phyloP scores from a whole-genome alignment of 805 yeast genomes.

The Scheffersomyces coipomensis region DNA sequence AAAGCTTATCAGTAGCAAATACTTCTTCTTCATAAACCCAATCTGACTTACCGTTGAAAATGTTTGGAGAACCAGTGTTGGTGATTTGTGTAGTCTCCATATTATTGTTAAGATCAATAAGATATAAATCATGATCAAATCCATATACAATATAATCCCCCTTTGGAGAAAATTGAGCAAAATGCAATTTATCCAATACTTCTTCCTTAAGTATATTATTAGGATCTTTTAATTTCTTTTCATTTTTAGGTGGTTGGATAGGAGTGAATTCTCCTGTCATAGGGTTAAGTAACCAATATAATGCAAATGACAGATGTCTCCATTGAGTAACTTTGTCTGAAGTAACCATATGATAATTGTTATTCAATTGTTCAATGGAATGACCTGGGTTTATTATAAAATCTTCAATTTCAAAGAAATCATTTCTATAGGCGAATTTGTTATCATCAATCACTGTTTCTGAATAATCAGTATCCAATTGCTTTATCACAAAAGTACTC shows the following conservation, averaged over 20 bases:
- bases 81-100: slow-evolving; percentile 36
- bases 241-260: slow-evolving; percentile 24
- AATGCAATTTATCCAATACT: slow-evolving; percentile 35
- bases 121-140: slow-evolving; percentile 51
- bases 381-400: slow-evolving; percentile 39
- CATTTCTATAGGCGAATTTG: slow-evolving; percentile 43
- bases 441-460: slow-evolving; percentile 25
- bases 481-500: slow-evolving; percentile 18
- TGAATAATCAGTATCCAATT: slow-evolving; percentile 23
- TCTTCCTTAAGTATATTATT: slow-evolving; percentile 7
- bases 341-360: slow-evolving; percentile 47
- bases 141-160: slow-evolving; percentile 59
- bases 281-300: slow-evolving; percentile 37
- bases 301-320: slow-evolving; percentile 36
- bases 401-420: slow-evolving; percentile 26
- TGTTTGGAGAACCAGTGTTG: slow-evolving; percentile 48
- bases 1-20: slow-evolving; percentile 49
- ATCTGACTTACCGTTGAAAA: slow-evolving; percentile 71
- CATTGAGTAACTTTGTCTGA: slow-evolving; percentile 49
- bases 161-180: slow-evolving; percentile 62
- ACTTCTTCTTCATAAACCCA: slow-evolving; percentile 90
- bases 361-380: slow-evolving; percentile 39
- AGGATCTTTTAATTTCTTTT: slow-evolving; percentile 6
- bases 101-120: slow-evolving; percentile 37
- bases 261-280: slow-evolving; percentile 26